A percentile compares a stretch with the other conserved stretches of the same genome.
These are phyloP conservation scores for Penicillium occitanis DNA, from an alignment of 2,329 filamentous ascomycete species.

Conservation along the genomic window DNA sequence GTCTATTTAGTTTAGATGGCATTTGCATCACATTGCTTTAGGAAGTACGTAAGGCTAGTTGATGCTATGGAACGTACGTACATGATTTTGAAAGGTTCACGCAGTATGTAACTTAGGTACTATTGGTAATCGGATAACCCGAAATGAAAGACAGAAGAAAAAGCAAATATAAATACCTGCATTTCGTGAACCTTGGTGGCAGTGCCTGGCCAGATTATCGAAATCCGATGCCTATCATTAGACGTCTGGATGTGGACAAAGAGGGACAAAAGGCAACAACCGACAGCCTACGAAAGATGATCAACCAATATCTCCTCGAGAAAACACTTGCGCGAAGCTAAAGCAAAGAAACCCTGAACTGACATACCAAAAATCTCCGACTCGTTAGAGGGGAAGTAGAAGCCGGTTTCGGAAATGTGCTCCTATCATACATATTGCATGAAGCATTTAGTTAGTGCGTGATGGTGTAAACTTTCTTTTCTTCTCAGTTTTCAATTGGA, in stretches of 20 bases:
- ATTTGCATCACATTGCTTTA: neutral
- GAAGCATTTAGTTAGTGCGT: neutral
- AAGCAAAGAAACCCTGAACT: neutral
- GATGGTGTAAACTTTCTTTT: neutral
- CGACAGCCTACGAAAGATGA: neutral
- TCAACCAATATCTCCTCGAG: neutral
- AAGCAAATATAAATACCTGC: constrained; percentile 3
- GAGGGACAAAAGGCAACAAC: neutral
- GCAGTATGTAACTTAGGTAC: neutral
- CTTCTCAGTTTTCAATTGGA: neutral
- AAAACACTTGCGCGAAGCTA: neutral
- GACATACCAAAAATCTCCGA: constrained; percentile 5
- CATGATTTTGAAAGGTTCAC: neutral
- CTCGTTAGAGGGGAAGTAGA: neutral
- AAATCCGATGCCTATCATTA: neutral
- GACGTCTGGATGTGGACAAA: neutral
- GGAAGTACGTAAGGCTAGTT: neutral
- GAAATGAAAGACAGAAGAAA: neutral
- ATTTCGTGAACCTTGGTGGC: neutral
- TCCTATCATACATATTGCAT: constrained; percentile 3
- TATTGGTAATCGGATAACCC: neutral
- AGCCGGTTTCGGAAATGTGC: constrained; percentile 5
- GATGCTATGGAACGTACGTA: neutral
- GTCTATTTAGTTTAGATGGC: neutral
- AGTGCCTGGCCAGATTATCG: neutral